Evolutionary conservation across 345 rosid species (phyloP), one percentile per base, ranked within the genome.

Genomic region (Punica granatum): DNA sequence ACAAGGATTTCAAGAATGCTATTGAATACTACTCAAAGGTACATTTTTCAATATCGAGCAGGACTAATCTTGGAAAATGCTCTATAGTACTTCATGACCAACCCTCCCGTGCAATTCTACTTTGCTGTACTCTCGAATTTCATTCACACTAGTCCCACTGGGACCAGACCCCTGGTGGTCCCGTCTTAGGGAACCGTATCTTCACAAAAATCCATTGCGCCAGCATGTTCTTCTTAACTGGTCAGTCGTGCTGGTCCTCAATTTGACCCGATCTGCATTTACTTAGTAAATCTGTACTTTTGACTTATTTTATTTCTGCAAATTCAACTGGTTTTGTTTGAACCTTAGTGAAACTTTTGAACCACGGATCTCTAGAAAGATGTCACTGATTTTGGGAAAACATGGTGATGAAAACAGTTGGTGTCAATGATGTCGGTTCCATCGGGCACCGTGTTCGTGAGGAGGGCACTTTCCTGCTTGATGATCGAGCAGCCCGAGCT

Each of bases 11-110:
- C 79, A 93, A 91, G 79, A 91, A 82, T 70, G 92, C 97, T 11
- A 76, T 89, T 7, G 97, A 93, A 39, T 87, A 80, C 76, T 93
- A 93, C 77, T 84, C 97, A 41, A 91, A 93, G 95, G 99, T 90
- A 74, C n/a, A 16, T 23, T 15, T 33, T 39, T 66, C 14, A 21
- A 33, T 21, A 36, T 35, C n/a, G 31, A 28, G 19, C 6, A 26
- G 34, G 19, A 28, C 13, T 12, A 10, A 10, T 30, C 19, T 15
- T 33, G 25, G 34, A 12, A 26, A 13, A 56, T 56, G 61, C 34
- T 28, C 31, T 28, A 13, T 30, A 10, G 7, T 26, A 28, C 28
- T 56, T 26, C 32, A 28, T 9, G 26, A 15, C 31, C 30, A 25
- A 23, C 59, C 9, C 6, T 37, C 41, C 41, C 14, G 51, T 46